Evolutionary conservation across 768 basidiomycete genomes (phyloP), one percentile per base, ranked within the genome.

Genomic region (Leccinum aurantiacum): DNA sequence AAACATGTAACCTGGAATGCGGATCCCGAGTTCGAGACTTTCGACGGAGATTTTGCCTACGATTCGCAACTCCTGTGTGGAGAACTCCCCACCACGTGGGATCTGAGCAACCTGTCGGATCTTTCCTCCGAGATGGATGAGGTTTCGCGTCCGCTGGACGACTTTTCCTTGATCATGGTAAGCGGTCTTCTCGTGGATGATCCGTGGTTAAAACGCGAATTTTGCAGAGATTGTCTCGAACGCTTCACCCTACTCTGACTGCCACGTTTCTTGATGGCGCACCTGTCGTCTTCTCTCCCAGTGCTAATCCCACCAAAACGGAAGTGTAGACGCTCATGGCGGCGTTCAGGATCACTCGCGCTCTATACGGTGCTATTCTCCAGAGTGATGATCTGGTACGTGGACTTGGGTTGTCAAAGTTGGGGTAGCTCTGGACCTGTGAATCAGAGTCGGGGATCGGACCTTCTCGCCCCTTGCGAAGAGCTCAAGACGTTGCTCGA

Each of bases 231-330:
- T 77, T 97, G 27, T 84, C 89, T 58, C 80, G 82, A 55, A 83
- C 86, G 14, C 74, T 98, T n/a, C 85, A 94, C 65, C 81, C 93
- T 3, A 87, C 87, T 10, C 77, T 98, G 11, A 76, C 93, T 2
- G 87, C 93, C 22, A 87, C 90, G 2, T 92, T 93, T 74, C 83
- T 98, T 22, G 95, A 98, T 71, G 85, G 85, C 63, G 92, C 93
- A 4, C 92, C 95, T 2, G 70, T 83, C 14, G 90, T 90, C 2
- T 95, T 96, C 74, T 82, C 87, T 4, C 89, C 91, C 0, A 82
- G 80, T 63, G 75, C 75, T n/a, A 79, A 68, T 31, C 83, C 86
- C 2, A 72, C 83, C 13, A 86, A 87, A 59, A 81, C 80, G 2
- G 87, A 90, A 60, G 72, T 85, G 17, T 81, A 84, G 59, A 77